These are phyloP conservation scores for Chaetomiaceae sp. DNA, from an alignment of 2,329 filamentous ascomycete genomes.

Conservation along the genomic window DNA sequence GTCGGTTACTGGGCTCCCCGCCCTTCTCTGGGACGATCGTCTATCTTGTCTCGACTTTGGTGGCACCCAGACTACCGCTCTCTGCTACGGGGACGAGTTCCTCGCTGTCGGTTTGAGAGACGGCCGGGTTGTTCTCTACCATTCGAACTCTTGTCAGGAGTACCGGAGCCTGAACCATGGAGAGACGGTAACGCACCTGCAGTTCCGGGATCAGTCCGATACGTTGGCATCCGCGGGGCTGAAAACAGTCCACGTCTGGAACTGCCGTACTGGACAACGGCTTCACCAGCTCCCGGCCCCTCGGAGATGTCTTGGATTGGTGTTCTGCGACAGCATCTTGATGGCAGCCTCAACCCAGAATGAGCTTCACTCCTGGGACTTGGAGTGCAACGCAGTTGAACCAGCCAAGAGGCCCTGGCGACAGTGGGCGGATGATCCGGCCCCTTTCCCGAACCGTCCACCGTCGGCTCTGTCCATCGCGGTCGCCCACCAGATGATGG, in stretches of 20 bases:
- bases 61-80: slow-evolving; percentile 22
- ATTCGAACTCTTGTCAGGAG: slow-evolving; percentile 28
- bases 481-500: slow-evolving; percentile 30
- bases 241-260: background rate
- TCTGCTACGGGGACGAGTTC: slow-evolving; percentile 29
- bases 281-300: background rate
- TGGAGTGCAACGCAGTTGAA: background rate
- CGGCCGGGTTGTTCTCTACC: slow-evolving; percentile 27
- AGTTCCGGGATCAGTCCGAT: slow-evolving; percentile 29
- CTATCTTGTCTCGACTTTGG: slow-evolving; percentile 29
- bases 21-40: slow-evolving; percentile 31
- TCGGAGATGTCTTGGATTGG: background rate
- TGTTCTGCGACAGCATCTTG: background rate
- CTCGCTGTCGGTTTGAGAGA: slow-evolving; percentile 28
- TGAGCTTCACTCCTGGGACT: background rate
- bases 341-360: background rate
- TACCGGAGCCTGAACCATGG: slow-evolving; percentile 28
- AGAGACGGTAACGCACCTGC: slow-evolving; percentile 30
- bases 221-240: slow-evolving; percentile 27
- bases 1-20: slow-evolving; percentile 24
- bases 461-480: slow-evolving; percentile 30
- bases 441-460: slow-evolving; percentile 3
- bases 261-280: background rate
- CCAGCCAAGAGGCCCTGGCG: background rate
- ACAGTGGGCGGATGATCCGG: slow-evolving; percentile 5